Evolutionary conservation across 208 protist genomes (phyloP).

Genomic region (Acanthamoeba quina): DNA sequence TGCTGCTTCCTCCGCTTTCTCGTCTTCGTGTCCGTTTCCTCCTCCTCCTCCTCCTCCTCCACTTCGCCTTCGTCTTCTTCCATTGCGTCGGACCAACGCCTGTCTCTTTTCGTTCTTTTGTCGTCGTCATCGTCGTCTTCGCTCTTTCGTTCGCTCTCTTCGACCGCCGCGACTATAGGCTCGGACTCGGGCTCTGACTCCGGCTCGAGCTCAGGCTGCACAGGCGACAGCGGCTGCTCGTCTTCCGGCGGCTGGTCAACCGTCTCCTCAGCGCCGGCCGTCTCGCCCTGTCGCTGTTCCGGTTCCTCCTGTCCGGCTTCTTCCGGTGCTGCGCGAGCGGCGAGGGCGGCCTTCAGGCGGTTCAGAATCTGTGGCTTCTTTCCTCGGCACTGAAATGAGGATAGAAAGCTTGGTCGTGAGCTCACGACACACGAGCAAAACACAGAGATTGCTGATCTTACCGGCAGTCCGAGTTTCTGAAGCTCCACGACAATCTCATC

Average conservation of each 20-base stretch:
- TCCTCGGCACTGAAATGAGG: not conserved
- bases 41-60: constrained; percentile 4
- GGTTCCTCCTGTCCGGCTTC: not conserved
- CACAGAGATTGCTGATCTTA: not conserved
- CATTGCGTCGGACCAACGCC: not conserved
- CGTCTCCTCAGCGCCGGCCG: not conserved
- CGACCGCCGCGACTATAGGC: not conserved
- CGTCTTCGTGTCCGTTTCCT: not conserved
- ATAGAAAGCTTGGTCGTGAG: not conserved
- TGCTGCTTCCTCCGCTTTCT: not conserved
- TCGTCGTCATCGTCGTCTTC: not conserved
- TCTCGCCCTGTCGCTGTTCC: not conserved
- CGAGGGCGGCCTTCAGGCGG: constrained; percentile 10
- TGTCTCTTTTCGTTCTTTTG: not conserved
- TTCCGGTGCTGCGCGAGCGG: not conserved
- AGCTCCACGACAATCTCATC: constrained; percentile 18
- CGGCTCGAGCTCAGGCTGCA: not conserved
- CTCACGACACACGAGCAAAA: not conserved
- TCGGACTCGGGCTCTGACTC: not conserved
- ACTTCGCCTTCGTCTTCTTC: not conserved
- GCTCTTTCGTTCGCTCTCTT: not conserved
- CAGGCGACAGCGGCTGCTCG: not conserved
- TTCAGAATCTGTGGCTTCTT: constrained; percentile 16
- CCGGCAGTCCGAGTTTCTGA: not conserved
- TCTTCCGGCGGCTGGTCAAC: not conserved